Percentiles rank a stretch among this genome's conserved stretches.
Conservation (phyloP, 2,329 filamentous ascomycete genomes). For the Lachnellula hyalina region DNA sequence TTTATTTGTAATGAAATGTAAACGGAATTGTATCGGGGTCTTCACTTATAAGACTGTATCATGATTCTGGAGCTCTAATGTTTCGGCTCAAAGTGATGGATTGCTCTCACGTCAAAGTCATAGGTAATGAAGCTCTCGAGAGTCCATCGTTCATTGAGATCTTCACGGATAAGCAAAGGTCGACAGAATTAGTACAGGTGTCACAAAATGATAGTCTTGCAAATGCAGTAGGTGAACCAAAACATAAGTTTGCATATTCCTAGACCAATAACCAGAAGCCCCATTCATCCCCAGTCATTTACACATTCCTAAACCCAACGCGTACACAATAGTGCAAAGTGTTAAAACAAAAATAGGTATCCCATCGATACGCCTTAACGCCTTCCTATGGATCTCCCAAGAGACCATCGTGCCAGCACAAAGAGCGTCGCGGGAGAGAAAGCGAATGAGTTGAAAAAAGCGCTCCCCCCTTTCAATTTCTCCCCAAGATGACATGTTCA, state of each 20-base stretch:
- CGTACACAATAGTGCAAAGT: neutral
- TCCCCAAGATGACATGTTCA: conserved; percentile 3
- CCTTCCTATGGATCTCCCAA: conserved; percentile 22
- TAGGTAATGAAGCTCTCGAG: no score
- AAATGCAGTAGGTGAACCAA: neutral
- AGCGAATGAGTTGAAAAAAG: conserved; percentile 20
- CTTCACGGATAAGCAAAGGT: no score
- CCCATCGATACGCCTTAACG: conserved; percentile 26
- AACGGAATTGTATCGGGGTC: no score
- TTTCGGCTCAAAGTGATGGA: no score
- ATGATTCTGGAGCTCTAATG: no score
- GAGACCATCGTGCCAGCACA: conserved; percentile 27
- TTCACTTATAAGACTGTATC: no score
- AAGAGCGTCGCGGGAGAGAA: conserved; percentile 19
- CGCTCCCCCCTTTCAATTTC: neutral
- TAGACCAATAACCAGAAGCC: neutral
- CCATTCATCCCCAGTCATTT: neutral
- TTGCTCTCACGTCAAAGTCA: no score
- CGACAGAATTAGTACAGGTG: no score
- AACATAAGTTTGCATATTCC: conserved; percentile 1
- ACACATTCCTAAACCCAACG: neutral
- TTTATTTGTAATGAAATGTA: neutral
- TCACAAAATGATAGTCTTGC: no score
- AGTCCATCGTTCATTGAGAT: no score
- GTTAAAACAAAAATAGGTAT: conserved; percentile 19